Percentiles rank a stretch among this genome's conserved stretches.
Conservation (phyloP, 2,329 filamentous ascomycete genomes). For the Scolecobasidium constrictum region DNA sequence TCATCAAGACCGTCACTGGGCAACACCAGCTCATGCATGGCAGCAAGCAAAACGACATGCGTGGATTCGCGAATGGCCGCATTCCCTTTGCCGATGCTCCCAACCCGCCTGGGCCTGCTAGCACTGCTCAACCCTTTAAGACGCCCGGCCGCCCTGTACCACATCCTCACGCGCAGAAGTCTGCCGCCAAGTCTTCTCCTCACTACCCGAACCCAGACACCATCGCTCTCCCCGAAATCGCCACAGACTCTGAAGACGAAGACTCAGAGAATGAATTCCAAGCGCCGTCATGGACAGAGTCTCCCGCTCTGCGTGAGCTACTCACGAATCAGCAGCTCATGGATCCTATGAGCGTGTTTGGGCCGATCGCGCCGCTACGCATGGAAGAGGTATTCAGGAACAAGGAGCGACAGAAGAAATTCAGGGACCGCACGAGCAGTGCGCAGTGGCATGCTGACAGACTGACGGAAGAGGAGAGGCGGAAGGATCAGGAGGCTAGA, state of each 20-base stretch:
- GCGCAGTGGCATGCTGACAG: slow-evolving; percentile 86
- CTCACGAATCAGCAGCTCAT: slow-evolving; percentile 74
- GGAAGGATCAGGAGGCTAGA: slow-evolving; percentile 66
- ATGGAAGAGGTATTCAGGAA: slow-evolving; percentile 97
- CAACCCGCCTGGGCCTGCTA: slow-evolving; percentile 30
- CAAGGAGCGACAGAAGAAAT: slow-evolving; percentile 75
- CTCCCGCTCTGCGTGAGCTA: slow-evolving; percentile 65
- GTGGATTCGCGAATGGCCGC: slow-evolving; percentile 76
- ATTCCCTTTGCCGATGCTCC: slow-evolving; percentile 76
- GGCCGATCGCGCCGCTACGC: slow-evolving; percentile 73
- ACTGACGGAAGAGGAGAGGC: slow-evolving; percentile 79
- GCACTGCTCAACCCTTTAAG: slow-evolving; percentile 40
- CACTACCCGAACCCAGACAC: slow-evolving; percentile 80
- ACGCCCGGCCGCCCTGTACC: slow-evolving; percentile 50
- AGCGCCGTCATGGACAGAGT: slow-evolving; percentile 78
- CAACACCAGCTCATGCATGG: slow-evolving; percentile 54
- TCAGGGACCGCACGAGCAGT: slow-evolving; percentile 82
- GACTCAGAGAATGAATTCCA: slow-evolving; percentile 55
- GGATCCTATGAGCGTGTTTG: slow-evolving; percentile 79
- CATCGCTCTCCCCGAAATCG: slow-evolving; percentile 89
- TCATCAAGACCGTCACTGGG: slow-evolving; percentile 54
- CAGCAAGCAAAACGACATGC: slow-evolving; percentile 62
- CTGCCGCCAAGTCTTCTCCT: slow-evolving; percentile 60
- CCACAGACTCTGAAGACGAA: slow-evolving; percentile 87
- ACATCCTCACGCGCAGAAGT: slow-evolving; percentile 18